Percentiles rank a stretch among this genome's conserved stretches.
Conservation (phyloP, 768 basidiomycete species). For the Panaeolus cyanescens region DNA sequence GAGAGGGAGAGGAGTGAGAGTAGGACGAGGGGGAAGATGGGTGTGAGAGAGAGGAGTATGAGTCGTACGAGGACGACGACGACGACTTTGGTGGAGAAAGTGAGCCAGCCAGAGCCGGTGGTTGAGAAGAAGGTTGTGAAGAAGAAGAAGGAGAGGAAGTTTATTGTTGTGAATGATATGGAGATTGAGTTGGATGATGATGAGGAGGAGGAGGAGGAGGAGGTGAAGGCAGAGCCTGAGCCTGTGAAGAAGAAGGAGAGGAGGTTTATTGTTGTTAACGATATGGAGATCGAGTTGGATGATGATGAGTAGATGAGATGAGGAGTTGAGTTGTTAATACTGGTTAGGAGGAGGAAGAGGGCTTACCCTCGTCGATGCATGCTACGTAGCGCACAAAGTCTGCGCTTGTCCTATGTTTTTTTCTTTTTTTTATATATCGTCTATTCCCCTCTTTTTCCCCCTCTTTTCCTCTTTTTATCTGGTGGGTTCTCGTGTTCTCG, state of each 20-base stretch:
- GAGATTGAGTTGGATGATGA: slow-evolving; percentile 39
- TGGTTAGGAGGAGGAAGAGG: too few species aligned
- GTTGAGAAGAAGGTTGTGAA: slow-evolving; percentile 10
- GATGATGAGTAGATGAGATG: slow-evolving; percentile 18
- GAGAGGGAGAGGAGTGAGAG: slow-evolving; percentile 2
- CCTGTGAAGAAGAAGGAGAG: slow-evolving; percentile 20
- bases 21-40: neutral
- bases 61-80: slow-evolving; percentile 23
- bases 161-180: slow-evolving; percentile 41
- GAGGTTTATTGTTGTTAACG: slow-evolving; percentile 40
- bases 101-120: neutral
- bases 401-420: too few species aligned
- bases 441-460: too few species aligned
- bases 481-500: too few species aligned
- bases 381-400: too few species aligned
- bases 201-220: slow-evolving; percentile 24
- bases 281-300: slow-evolving; percentile 40
- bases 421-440: too few species aligned
- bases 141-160: slow-evolving; percentile 23
- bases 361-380: too few species aligned
- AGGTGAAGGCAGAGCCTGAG: slow-evolving; percentile 12
- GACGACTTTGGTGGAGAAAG: slow-evolving; percentile 20
- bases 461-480: too few species aligned
- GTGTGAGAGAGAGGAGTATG: neutral
- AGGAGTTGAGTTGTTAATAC: too few species aligned